Evolutionary conservation across 345 rosid genomes (phyloP).

Genomic region (Adansonia digitata): DNA sequence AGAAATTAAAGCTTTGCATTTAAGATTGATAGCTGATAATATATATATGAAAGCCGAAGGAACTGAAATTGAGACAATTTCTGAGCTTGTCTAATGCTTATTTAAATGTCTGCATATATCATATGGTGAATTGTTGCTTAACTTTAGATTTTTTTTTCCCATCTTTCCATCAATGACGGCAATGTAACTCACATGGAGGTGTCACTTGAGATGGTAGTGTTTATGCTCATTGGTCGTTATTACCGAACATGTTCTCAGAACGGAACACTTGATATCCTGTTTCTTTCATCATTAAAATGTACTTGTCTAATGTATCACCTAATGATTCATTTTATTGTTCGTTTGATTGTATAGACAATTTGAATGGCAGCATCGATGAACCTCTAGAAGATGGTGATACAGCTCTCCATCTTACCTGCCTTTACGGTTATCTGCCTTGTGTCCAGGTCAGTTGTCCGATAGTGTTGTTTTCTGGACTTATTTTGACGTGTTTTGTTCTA

Average conservation of each 20-base stretch:
- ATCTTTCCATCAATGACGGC: neutral
- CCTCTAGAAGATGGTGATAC: conserved; percentile 87
- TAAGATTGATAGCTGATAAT: neutral
- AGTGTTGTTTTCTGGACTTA: neutral
- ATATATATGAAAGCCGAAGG: neutral
- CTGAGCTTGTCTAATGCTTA: neutral
- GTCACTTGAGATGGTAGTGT: neutral
- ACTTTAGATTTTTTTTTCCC: neutral
- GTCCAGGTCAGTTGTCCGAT: conserved; percentile 51
- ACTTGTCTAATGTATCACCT: neutral
- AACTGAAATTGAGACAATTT: neutral
- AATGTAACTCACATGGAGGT: neutral
- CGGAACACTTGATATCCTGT: neutral
- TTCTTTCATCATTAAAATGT: neutral
- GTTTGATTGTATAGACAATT: conserved; percentile 41
- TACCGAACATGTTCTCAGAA: neutral
- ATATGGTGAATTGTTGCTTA: neutral
- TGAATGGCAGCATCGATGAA: conserved; percentile 73
- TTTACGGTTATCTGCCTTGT: conserved; percentile 80
- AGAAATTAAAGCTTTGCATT: neutral
- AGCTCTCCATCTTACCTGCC: conserved; percentile 83
- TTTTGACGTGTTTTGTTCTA: neutral
- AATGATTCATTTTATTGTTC: neutral
- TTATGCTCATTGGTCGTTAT: neutral
- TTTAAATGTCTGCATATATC: neutral